Conservation (phyloP, 2,329 filamentous ascomycete genomes). For the Pseudocercospora macadamiae region DNA sequence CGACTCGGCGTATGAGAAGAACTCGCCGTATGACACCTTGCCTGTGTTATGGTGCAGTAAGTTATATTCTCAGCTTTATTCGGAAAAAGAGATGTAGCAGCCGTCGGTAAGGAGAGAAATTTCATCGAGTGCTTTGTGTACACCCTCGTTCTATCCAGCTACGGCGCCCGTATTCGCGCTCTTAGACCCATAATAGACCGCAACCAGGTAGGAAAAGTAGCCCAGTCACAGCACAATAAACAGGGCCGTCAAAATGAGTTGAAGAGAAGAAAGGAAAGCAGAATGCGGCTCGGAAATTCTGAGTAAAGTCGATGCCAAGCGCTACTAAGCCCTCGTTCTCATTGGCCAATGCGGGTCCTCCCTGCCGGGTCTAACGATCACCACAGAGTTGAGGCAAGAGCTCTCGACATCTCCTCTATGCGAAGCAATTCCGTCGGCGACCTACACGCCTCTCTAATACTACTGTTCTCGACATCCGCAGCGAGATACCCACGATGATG, state of each 20-base stretch:
- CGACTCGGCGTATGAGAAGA: too few relatives aligned
- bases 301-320: background rate
- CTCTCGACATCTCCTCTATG: conserved; percentile 1
- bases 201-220: conserved; percentile 52
- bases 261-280: conserved; percentile 36
- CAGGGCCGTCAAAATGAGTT: conserved; percentile 63
- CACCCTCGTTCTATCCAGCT: conserved; percentile 67
- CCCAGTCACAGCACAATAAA: conserved; percentile 65
- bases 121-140: conserved; percentile 51
- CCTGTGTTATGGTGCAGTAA: background rate
- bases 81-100: conserved; percentile 53
- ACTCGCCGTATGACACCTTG: too few relatives aligned
- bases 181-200: conserved; percentile 68
- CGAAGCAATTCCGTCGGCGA: conserved; percentile 16
- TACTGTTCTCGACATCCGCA: conserved; percentile 4
- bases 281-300: conserved; percentile 9
- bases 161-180: conserved; percentile 60
- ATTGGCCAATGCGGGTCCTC: too few relatives aligned
- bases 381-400: background rate
- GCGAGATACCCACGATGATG: conserved; percentile 55
- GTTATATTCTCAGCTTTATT: background rate
- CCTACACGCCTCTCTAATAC: conserved; percentile 23
- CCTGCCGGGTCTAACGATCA: too few relatives aligned
- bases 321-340: background rate
- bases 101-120: conserved; percentile 68